Base-by-base conservation (phyloP, 2,329 filamentous ascomycete species). In the Monosporascus ibericus region DNA sequence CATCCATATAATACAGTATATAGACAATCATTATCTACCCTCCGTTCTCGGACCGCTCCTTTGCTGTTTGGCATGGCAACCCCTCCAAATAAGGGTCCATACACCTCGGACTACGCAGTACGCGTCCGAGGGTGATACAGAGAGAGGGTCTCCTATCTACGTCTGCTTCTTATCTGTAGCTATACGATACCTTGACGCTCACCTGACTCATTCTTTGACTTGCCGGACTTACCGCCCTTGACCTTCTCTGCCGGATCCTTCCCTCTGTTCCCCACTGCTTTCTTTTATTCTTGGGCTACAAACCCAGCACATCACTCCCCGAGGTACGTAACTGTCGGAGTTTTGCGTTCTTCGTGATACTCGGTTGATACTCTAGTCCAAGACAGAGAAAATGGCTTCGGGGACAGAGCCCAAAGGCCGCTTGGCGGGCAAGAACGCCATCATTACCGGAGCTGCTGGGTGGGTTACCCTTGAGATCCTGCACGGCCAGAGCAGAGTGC, bases 401-500 rank as follows among this genome's bases (percentile, higher is more conserved):
- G 51, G 59, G 52, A 60, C 62, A 37, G 60, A 61, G 51, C 55
- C 57, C 37, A 63, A 66, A 48, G 79, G 79, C 60, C 79, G 80
- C 64, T 72, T 84, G 24, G 72, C 75, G 39, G 80, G 80, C 69
- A 84, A 84, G 71, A 84, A 83, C 66, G 78, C 80, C 68, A 68
- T 95, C 68, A 81, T 95, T 72, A 95, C 90, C 51, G 90, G 90
- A 66, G 90, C 87, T 60, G 90, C 85, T 64, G 89, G 90, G 90
- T 95, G 80, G 72, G 84, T 74, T n/a, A 17, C 48, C 37, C 36
- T 44, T 40, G 24, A 15, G n/a, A 48, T 40, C 47, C 17, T 38
- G 22, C n/a, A 48, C 20, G 17, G 37, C 9, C 14, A 27, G 30
- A 34, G 30, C 30, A 34, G 30, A 34, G 11, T 34, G 5, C 30